Evolutionary conservation across 1,284 basidiomycete genomes (phyloP), one percentile per base, ranked within the genome.

Genomic region (Pisolithus thermaeus): DNA sequence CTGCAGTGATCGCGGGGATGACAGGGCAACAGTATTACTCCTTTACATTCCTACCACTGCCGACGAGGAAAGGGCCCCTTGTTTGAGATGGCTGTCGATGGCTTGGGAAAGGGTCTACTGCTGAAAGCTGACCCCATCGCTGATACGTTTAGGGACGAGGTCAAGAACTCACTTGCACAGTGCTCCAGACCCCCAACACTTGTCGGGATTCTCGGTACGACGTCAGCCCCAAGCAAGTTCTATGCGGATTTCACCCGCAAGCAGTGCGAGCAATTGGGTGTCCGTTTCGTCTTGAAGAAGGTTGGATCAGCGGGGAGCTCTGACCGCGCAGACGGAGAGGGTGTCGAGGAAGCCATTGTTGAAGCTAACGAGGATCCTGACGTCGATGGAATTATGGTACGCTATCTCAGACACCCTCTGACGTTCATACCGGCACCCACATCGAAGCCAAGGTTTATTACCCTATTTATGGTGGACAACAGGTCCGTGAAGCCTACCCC

Each of bases 201-300:
- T 23, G 87, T 98, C 51, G 96, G 95, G 8, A 97, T 98, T 60
- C 79, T 99, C 25, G 88, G 92, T 1, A 97, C 93, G 1, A 82
- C 84, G 0, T 87, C 87, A 45, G 83, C 85, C 3, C 94, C 96
- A 1, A 96, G 93, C 64, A 84, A 82, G 62, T 87, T 81, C 57
- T 99, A 99, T 64, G 91, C 96, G 16, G 89, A 95, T 59, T 98
- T 97, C 70, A 98, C 96, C 40, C 80, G 80, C 68, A 93, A 87
- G 64, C 92, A 95, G 55, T 98, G 95, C 69, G 82, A 90, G 51
- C 85, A 84, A 40, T 79, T 97, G 37, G 94, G 93, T 0, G 85
- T 98, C 55, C 82, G 88, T 50, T 98, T 94, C 68, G 84, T 92
- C 52, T 73, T 94, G 53, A 83, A 81, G 58, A 76, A 73, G 52